phyloP scores from a whole-genome alignment of 2,329 filamentous ascomycete genomes.

The Emmonsia crescens region DNA sequence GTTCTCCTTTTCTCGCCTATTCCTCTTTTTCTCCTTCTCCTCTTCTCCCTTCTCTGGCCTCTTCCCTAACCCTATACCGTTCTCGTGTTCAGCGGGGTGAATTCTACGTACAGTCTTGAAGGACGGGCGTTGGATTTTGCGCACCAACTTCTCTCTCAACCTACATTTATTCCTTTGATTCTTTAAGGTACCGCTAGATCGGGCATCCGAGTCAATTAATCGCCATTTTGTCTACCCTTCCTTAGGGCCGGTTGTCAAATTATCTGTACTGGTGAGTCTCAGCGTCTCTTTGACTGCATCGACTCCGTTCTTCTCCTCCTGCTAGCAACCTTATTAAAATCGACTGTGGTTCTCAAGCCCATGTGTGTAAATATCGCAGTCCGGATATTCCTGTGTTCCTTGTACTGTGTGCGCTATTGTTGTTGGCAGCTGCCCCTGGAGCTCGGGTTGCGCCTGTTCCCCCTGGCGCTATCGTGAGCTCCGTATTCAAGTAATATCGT shows the following conservation, averaged over 20 bases:
- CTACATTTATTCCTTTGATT: background rate
- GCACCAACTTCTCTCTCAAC: background rate
- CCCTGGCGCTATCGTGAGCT: background rate
- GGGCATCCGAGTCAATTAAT: background rate
- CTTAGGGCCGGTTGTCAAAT: background rate
- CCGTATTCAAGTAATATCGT: background rate
- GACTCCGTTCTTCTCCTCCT: background rate
- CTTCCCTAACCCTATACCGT: background rate
- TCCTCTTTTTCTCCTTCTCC: background rate
- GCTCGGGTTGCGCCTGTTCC: background rate
- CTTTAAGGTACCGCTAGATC: background rate
- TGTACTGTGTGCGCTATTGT: background rate
- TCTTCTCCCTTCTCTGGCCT: background rate
- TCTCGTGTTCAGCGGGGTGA: background rate
- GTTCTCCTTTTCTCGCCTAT: background rate
- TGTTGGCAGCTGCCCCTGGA: background rate
- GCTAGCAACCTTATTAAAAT: background rate
- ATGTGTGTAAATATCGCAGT: background rate
- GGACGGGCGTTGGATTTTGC: background rate
- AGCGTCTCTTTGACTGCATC: background rate
- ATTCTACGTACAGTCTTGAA: background rate
- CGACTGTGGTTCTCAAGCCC: background rate
- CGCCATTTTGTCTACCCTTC: background rate
- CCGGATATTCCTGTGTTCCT: background rate
- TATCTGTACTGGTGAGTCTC: background rate